Evolutionary conservation across 768 basidiomycete species (phyloP), one percentile per base, ranked within the genome.

Genomic region (Pleurotus ostreatus): DNA sequence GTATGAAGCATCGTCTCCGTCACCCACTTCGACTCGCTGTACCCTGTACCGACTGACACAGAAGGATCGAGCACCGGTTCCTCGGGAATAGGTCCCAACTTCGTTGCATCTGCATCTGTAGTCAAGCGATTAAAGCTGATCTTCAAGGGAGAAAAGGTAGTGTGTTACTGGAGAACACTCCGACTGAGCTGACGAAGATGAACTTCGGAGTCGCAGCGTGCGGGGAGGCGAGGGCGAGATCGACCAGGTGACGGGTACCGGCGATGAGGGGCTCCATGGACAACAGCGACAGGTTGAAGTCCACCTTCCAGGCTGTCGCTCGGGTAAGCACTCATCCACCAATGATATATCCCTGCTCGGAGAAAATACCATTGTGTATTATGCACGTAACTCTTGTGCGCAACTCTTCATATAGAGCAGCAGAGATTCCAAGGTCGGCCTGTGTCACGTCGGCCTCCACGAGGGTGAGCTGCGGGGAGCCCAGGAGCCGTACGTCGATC

Each of bases 231-330:
- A 51, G 46, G 1, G 63, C 58, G 60, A 71, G 59, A 49, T 62
- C 49, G 23, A 72, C 62, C 16, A 73, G 62, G 41, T 75, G 72
- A 4, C 76, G 72, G 2, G 73, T 72, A 13, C 74, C 74, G 13
- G 65, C 64, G 23, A 81, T 65, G 55, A 66, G 72, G 3, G 74
- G 67, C 48, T 79, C 78, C 41, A 79, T 77, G 1, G 79, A 75
- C 3, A 71, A 67, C 3, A 81, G 61, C 0, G 70, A 57, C 20
- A 74, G 26, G 56, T 78, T 81, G 61, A 80, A 79, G 44, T 81
- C 73, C n/a, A 80, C 62, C 20, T 63, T 70, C 79, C 79, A 80
- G 2, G 78, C 78, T 62, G 44, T 46, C 45, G 25, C 20, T 7
- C 26, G 15, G 4, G 26, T 41, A 7, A 22, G 22, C 26, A 7